Evolutionary conservation across 768 basidiomycete genomes (phyloP).

Genomic region (Hirschioporus abietinus): DNA sequence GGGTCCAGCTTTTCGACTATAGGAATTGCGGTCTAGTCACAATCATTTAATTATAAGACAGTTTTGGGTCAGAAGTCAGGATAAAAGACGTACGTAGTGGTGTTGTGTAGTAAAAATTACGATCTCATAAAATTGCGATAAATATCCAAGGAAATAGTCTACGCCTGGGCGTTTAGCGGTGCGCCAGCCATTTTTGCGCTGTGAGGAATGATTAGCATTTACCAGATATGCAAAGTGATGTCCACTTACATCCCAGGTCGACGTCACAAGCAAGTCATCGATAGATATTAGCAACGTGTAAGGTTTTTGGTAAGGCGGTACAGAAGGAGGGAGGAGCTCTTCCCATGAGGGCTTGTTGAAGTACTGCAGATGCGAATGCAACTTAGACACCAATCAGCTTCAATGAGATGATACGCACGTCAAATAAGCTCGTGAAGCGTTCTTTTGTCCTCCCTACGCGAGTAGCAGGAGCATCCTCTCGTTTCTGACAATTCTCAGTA

Average conservation of each 20-base stretch:
- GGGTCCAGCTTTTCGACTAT: conserved; percentile 92
- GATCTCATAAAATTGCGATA: conserved; percentile 97
- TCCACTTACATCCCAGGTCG: conserved; percentile 89
- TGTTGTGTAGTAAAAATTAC: conserved; percentile 93
- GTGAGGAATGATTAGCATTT: neutral
- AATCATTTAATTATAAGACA: conserved; percentile 6
- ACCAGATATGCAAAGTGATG: conserved; percentile 4
- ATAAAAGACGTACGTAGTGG: conserved; percentile 63
- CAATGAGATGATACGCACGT: conserved; percentile 39
- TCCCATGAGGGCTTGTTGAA: conserved; percentile 94
- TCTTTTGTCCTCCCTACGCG: conserved; percentile 60
- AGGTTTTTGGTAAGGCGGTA: conserved; percentile 79
- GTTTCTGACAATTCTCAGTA: conserved; percentile 33
- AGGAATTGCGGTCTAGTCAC: conserved; percentile 74
- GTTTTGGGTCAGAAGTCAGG: conserved; percentile 4
- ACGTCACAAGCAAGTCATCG: conserved; percentile 87
- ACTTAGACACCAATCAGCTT: conserved; percentile 3
- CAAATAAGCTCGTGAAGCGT: conserved; percentile 61
- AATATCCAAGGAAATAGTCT: conserved; percentile 96
- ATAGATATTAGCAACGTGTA: conserved; percentile 90
- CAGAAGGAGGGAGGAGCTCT: conserved; percentile 83
- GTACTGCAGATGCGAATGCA: conserved; percentile 41
- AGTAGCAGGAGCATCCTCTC: conserved; percentile 53
- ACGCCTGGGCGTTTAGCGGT: conserved; percentile 97
- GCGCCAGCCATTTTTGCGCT: conserved; percentile 94